phyloP scores from a whole-genome alignment of 352 stramenopile genomes.

The Saprolegnia diclina region DNA sequence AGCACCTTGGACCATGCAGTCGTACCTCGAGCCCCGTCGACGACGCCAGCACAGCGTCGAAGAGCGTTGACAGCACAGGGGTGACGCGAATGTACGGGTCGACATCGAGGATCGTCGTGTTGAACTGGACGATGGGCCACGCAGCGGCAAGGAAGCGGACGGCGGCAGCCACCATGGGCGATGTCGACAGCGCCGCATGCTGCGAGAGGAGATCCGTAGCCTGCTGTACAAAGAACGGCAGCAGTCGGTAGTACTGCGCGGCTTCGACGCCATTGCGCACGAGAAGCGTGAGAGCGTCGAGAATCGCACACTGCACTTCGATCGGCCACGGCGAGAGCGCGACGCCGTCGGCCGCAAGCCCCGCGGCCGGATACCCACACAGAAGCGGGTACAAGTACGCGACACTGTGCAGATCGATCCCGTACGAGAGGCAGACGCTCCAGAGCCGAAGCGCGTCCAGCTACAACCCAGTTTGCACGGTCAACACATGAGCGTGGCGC shows the following conservation, averaged over 20 bases:
- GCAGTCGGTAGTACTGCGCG: conserved; percentile 11
- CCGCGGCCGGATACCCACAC: conserved; percentile 33
- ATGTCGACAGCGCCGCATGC: too few species aligned
- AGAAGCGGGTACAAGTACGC: conserved; percentile 57
- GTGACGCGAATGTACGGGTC: not conserved
- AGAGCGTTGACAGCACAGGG: not conserved
- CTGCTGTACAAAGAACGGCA: conserved; percentile 23
- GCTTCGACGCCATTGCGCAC: not conserved
- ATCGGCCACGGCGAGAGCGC: conserved; percentile 12
- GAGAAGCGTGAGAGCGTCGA: conserved; percentile 8
- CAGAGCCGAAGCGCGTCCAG: conserved; percentile 55
- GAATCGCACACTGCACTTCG: conserved; percentile 15
- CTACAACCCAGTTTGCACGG: conserved; percentile 32
- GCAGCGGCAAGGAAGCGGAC: not conserved
- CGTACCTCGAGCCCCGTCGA: not conserved
- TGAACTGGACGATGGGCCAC: conserved; percentile 7
- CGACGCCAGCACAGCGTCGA: not conserved
- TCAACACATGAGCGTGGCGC: not conserved
- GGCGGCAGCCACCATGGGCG: not conserved
- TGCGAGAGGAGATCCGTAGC: not conserved
- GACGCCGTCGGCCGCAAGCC: conserved; percentile 19
- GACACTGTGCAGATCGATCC: conserved; percentile 63
- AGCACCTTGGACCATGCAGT: not conserved
- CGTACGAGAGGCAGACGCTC: conserved; percentile 56
- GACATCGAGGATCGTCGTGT: conserved; percentile 1